Evolutionary conservation across 495 filamentous ascomycete genomes (phyloP).

Genomic region (Bryoglossum gracile): DNA sequence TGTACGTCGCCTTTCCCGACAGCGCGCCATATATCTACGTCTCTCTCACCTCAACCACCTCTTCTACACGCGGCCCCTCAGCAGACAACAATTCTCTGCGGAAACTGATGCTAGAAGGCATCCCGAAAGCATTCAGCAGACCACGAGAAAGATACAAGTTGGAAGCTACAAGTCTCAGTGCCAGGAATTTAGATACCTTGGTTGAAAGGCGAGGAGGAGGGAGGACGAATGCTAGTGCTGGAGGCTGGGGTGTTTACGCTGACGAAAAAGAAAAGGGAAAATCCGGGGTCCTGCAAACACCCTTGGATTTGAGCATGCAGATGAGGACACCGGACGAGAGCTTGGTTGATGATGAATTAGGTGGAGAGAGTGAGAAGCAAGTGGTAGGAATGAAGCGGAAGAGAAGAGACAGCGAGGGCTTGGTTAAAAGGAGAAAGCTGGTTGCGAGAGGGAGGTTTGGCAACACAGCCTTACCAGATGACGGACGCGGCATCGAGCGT

Average conservation of each 20-base stretch:
- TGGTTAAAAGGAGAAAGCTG: constrained; percentile 35
- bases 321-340: constrained; percentile 19
- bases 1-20: constrained; percentile 76
- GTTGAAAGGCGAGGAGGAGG: constrained; percentile 58
- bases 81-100: constrained; percentile 57
- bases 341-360: constrained; percentile 28
- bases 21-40: constrained; percentile 68
- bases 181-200: constrained; percentile 60
- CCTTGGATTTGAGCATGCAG: constrained; percentile 22
- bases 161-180: constrained; percentile 54
- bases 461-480: constrained; percentile 36
- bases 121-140: constrained; percentile 70
- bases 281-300: constrained; percentile 10
- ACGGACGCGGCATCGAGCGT: constrained; percentile 52
- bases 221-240: constrained; percentile 57
- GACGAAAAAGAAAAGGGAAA: constrained; percentile 39
- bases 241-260: constrained; percentile 73
- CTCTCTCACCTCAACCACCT: constrained; percentile 41
- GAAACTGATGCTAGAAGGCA: constrained; percentile 60
- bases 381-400: constrained; percentile 22
- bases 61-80: constrained; percentile 25
- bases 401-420: constrained; percentile 29
- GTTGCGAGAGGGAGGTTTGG: constrained; percentile 53
- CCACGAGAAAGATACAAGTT: constrained; percentile 62
- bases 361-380: constrained; percentile 28